Base-by-base conservation (phyloP, 1,139 yeast species). In the Magnusiomyces ingens region DNA sequence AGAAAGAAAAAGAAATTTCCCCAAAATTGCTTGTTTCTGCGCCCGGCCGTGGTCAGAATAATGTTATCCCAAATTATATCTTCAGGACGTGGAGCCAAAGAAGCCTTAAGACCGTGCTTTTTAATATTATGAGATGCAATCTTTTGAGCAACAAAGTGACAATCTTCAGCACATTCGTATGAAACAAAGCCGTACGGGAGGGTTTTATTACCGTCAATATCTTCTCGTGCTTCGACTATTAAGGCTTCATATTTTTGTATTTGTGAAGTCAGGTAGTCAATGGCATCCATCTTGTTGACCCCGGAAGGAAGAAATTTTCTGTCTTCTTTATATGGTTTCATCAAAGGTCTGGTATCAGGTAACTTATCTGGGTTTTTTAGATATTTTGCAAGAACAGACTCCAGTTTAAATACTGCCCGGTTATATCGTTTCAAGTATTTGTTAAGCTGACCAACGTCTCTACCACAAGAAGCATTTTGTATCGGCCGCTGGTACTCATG, bases 41-140 rank as follows among this genome's bases (percentile, higher is more conserved):
- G 63, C 48, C 66, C 67, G 1, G 60, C 57, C 2, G 61, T 54
- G 5, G 64, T 60, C 18, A 70, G 58, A 2, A 61, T 62, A 48
- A 72, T 60, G 56, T 71, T 72, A 3, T 59, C 57, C 76, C 76
- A 72, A 19, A 72, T 62, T 41, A 72, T 64, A 53, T 70, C 73
- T 15, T 64, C 64, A 0, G 74, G 72, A 11, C 67, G 59, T 0
- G 75, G 74, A 0, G 75, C 74, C 22, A 68, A 57, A 12, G 38
- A 22, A 4, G 52, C 51, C 17, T 38, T 46, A 10, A 52, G 47
- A 15, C 52, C 45, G 41, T 52, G 52, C 36, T 45, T 48, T 6
- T 50, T 37, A 15, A 42, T 43, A 5, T 36, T 43, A 26, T 56
- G 59, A 15, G 52, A 52, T 3, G 58, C 56, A 13, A 50, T 48